Evolutionary conservation across 495 filamentous ascomycete species (phyloP), one percentile per base, ranked within the genome.

Genomic region (Trichoderma reesei): DNA sequence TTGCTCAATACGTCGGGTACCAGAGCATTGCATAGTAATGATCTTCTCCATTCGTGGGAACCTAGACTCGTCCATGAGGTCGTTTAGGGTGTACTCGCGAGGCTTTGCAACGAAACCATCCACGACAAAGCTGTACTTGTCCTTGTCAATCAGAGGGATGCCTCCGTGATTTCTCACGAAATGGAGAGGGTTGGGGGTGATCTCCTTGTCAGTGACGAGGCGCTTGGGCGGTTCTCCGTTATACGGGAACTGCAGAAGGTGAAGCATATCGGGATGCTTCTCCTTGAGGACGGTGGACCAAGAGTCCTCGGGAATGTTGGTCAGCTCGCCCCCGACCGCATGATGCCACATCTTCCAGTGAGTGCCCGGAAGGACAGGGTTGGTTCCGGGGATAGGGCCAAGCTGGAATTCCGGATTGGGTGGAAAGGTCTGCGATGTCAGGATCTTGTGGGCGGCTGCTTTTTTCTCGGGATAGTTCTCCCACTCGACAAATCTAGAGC

Each of bases 181-280:
- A 66, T 84, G 81, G 7, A 85, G 76, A 5, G 76, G 62, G 60
- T 87, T 89, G 0, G 78, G 77, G 0, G 86, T 89, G 66, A 90
- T 76, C 2, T 74, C 72, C n/a, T 74, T 62, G 66, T 73, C 65
- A 33, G 51, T 56, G 5, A 56, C 51, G 9, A 56, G 51, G 7
- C 51, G 51, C 51, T 56, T 81, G 78, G 8, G 84, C 0, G 85
- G 80, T 65, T 90, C 87, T 8, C 86, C 87, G 51, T 89, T 89
- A 73, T 89, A 89, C 0, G 86, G 87, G 65, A 89, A 90, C 66
- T 88, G 80, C 2, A 90, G 74, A 4, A 88, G 75, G 72, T 90
- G 87, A 16, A 85, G 70, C 86, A 89, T 89, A 67, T 88, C 85
- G 1, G 73, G 67, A 64, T 81, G 75, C 66, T 89, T 90, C 71